Evolutionary conservation across 1,284 basidiomycete species (phyloP), one percentile per base, ranked within the genome.

Genomic region (Microbotryomycetes sp.): DNA sequence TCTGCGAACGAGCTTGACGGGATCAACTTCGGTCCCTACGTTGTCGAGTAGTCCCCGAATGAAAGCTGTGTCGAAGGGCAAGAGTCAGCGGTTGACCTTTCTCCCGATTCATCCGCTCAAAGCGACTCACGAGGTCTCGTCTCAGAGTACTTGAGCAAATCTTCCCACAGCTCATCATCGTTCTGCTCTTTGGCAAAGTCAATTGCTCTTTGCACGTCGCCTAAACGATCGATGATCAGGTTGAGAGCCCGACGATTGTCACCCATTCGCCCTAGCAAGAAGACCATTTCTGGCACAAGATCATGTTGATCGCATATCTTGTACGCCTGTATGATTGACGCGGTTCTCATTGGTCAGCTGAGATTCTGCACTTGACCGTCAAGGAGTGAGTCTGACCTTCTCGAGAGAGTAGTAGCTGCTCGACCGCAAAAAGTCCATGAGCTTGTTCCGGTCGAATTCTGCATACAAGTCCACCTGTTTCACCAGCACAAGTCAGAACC

Each of bases 121-220:
- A 46, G 26, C 15, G 26, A 74, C 81, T 57, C 62, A 90, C 88
- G 78, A 47, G 94, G 96, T 62, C 90, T 81, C 19, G 89, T 92
- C 76, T 97, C 94, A 0, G 94, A 94, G 73, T 98, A 97, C 63
- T 82, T 84, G 23, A 99, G 79, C 14, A 99, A 81, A 74, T 97
- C 92, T 72, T 97, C 94, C 96, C 96, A 99, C 0, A 99, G 83
- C 75, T 98, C 96, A 67, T 92, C 86, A 70, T 98, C 96, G 62
- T 87, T 88, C 75, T 97, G 94, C 75, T 97, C 93, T 73, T 94
- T 94, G 0, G 93, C 94, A 73, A 99, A 99, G 64, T 97, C 93
- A 71, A 99, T 97, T 0, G 49, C 55, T 58, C 90, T 80, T 67
- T 91, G 83, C 2, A 98, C 96, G 74, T 98, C 93, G 0, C 88